Evolutionary conservation across 106 monocot genomes (phyloP).

Genomic region (Dioscorea alata): DNA sequence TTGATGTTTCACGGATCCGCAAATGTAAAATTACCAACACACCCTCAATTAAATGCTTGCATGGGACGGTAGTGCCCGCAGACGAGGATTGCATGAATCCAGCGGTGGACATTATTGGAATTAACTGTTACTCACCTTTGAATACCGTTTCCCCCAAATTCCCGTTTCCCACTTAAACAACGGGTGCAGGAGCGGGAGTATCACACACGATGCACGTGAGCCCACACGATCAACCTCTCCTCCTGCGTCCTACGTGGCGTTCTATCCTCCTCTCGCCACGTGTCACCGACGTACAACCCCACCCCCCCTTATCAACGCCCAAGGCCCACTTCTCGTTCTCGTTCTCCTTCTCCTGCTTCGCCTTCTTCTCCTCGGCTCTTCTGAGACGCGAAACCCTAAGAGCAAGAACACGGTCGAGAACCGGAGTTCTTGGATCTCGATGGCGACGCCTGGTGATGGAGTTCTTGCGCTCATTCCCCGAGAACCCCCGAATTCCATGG

Average conservation of each 20-base stretch:
- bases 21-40: too few relatives aligned
- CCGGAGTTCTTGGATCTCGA: neutral
- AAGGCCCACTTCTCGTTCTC: neutral
- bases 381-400: neutral
- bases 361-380: neutral
- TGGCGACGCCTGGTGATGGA: conserved; percentile 41
- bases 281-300: neutral
- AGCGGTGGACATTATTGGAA: neutral
- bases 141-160: neutral
- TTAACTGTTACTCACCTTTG: neutral
- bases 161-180: neutral
- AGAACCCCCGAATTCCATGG: conserved; percentile 18
- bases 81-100: neutral
- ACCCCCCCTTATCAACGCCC: conserved; percentile 11
- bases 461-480: conserved; percentile 35
- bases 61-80: too few relatives aligned
- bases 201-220: neutral
- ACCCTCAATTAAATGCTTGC: too few relatives aligned
- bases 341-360: neutral
- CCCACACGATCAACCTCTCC: neutral
- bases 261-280: neutral
- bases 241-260: neutral
- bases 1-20: too few relatives aligned
- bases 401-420: neutral
- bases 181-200: neutral